Base-by-base conservation (phyloP, 1,139 yeast genomes). In the Nakaseomyces delphensis region DNA sequence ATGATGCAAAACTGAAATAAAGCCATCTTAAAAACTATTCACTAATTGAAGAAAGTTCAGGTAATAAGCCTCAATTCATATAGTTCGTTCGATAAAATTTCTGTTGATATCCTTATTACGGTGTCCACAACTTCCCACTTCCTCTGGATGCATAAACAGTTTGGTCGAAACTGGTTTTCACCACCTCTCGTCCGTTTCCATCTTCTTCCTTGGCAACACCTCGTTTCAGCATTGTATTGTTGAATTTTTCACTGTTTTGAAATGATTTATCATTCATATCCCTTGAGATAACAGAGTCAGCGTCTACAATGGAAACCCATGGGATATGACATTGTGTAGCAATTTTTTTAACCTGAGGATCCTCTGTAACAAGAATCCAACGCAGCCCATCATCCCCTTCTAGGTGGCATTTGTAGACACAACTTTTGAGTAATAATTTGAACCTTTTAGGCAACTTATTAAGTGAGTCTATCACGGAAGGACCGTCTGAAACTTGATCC, bases 301-400 rank as follows among this genome's bases (percentile, higher is more conserved):
- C 58, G 23, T 55, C 55, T 3, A 57, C 58, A n/a, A 59, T 45
- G 0, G 63, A 54, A 36, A 54, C 50, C 25, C 47, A 46, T 3
- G 63, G 62, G 23, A 59, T 52, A 32, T 45, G 48, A 44, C 60
- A 59, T 15, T 49, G 48, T 6, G 38, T 39, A 3, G 59, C 61
- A 19, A 53, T 38, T 14, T 52, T 49, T 14, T 58, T 50, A 9
- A 58, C 48, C 32, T 52, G 50, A 6, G 50, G 45, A 36, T 56
- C 60, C 38, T 59, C 64, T 3, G 62, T 50, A 10, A 59, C 45
- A n/a, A 59, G 41, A n/a, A 56, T 48, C 64, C 64, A 59, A 16
- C 50, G 48, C 30, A 48, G 42, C 49, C 50, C 48, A 21, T 48
- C 43, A 18, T 43, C 48, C 18, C 46, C 52, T 20, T 52, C 53